Evolutionary conservation across 805 yeast species (phyloP), one percentile per base, ranked within the genome.

Genomic region (Tetrapisispora fleetii): DNA sequence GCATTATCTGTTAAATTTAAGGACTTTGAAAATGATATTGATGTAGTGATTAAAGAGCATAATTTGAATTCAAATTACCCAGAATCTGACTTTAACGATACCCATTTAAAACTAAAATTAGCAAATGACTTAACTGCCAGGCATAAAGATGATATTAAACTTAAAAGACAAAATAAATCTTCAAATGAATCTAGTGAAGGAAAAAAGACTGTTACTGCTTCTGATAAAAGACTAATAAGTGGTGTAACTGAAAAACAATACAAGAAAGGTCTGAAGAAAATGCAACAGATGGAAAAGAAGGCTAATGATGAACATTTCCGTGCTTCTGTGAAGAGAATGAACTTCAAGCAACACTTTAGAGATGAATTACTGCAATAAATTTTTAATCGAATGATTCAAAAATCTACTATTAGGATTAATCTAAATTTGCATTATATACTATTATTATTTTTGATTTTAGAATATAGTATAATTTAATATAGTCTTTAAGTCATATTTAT

Each of bases 291-390:
- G 50, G 79, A 70, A 62, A 70, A 69, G 70, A 74, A 67, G 66
- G 70, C 70, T 60, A 68, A 67, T 53, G 67, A 67, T 52, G 65
- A 64, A 52, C 58, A 66, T 22, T 53, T 71, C 46, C 63, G 68
- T 37, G 70, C 80, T 53, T 85, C 86, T 30, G 77, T 79, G 48
- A 85, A 79, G 65, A 79, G 79, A 62, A 71, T 81, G 63, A 93
- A 91, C 67, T 77, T 80, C 74, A 96, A 91, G 74, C 78, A 80
- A 30, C 95, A 93, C 63, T 87, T 67, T 72, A 77, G 95, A 62
- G 95, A 88, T 62, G 82, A 79, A 60, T 67, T 85, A 56, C 70
- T 87, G 42, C 67, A 61, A 50, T 57, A 52, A 50, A 24, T 24
- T 4, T 32, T 13, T 11, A 21, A 2, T 38, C 27, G 13, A 10